Evolutionary conservation across 352 stramenopile genomes (phyloP).

Genomic region (Globisporangium heterothallicum): DNA sequence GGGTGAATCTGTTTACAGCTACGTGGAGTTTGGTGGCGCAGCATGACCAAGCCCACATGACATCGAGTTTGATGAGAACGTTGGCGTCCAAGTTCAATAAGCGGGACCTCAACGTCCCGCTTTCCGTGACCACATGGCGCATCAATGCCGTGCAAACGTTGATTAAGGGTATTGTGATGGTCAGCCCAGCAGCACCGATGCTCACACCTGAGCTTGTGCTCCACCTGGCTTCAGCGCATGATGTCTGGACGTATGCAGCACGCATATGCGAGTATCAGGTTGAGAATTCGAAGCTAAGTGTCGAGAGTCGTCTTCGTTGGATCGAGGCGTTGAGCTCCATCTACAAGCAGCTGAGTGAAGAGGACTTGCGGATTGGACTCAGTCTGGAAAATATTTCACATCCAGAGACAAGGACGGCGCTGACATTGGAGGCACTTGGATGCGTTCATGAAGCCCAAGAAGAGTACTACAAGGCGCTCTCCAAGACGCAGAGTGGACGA

Average conservation of each 20-base stretch:
- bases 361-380: conserved; percentile 75
- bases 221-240: conserved; percentile 78
- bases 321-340: conserved; percentile 81
- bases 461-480: conserved; percentile 82
- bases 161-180: conserved; percentile 66
- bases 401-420: conserved; percentile 59
- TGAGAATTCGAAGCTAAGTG: conserved; percentile 54
- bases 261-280: conserved; percentile 83
- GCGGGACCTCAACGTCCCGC: conserved; percentile 72
- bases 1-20: conserved; percentile 68
- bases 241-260: conserved; percentile 69
- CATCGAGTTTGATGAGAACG: conserved; percentile 64
- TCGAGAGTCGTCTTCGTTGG: conserved; percentile 77
- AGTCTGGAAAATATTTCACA: conserved; percentile 74
- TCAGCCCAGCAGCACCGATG: conserved; percentile 49
- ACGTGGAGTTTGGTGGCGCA: conserved; percentile 42
- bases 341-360: conserved; percentile 84
- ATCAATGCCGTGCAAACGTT: conserved; percentile 86
- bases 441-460: conserved; percentile 85
- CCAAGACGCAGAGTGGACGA: conserved; percentile 62
- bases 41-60: conserved; percentile 51
- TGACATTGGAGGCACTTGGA: conserved; percentile 78
- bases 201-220: conserved; percentile 81
- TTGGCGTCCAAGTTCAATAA: conserved; percentile 87
- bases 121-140: conserved; percentile 39